Percentiles rank a stretch among this genome's conserved stretches.
phyloP scores from a whole-genome alignment of 2,329 filamentous ascomycete species.

The Cladosporium sp. region DNA sequence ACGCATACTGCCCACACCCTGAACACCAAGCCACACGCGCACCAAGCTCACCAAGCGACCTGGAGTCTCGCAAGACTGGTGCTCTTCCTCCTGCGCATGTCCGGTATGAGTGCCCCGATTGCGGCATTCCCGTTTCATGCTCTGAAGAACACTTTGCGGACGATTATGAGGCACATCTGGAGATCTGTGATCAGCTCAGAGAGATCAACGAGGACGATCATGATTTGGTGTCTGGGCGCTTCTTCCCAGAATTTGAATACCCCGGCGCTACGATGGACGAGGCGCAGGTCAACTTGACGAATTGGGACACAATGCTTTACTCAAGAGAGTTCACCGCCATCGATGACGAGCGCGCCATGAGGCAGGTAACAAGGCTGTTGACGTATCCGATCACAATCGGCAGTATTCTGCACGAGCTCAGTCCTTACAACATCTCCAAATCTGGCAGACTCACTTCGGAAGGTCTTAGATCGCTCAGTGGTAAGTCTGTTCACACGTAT shows the following conservation, averaged over 20 bases:
- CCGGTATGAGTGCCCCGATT: constrained; percentile 92
- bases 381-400: constrained; percentile 92
- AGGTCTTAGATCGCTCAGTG: constrained; percentile 88
- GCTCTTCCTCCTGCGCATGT: constrained; percentile 71
- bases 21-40: constrained; percentile 73
- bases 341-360: constrained; percentile 83
- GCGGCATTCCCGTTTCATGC: constrained; percentile 89
- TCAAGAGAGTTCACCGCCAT: constrained; percentile 87
- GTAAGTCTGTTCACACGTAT: constrained; percentile 48
- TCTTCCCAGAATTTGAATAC: constrained; percentile 92
- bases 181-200: constrained; percentile 84
- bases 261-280: constrained; percentile 87
- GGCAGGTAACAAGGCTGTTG: constrained; percentile 86
- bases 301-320: constrained; percentile 97
- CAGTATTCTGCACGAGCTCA: constrained; percentile 89
- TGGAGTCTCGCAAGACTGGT: constrained; percentile 59
- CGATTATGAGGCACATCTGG: constrained; percentile 86
- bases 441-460: constrained; percentile 76
- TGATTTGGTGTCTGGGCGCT: constrained; percentile 81
- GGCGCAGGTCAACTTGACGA: constrained; percentile 92
- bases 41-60: constrained; percentile 60
- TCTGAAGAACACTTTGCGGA: constrained; percentile 93
- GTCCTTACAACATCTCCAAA: constrained; percentile 77
- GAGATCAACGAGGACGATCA: constrained; percentile 99
- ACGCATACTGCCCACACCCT: constrained; percentile 90